Conservation (phyloP, 352 stramenopile species). For the Globisporangium megalacanthum region DNA sequence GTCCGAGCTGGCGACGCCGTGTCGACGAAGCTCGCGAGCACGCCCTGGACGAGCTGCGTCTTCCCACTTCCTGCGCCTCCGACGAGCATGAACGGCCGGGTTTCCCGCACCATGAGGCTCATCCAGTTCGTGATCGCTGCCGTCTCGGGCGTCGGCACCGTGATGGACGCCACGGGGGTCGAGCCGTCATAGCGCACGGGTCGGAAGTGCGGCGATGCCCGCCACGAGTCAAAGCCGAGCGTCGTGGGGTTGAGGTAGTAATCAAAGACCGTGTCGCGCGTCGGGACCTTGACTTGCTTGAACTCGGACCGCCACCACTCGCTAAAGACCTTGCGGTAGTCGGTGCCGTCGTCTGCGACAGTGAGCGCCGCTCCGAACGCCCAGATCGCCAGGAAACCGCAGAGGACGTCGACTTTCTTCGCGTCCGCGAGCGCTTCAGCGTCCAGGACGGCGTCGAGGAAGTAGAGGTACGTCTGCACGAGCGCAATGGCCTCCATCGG, state of each 20-base stretch:
- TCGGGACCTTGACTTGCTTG: slow-evolving; percentile 93
- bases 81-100: slow-evolving; percentile 92
- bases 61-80: slow-evolving; percentile 92
- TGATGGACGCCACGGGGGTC: slow-evolving; percentile 79
- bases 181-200: slow-evolving; percentile 70
- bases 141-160: slow-evolving; percentile 92
- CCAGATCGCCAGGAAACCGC: slow-evolving; percentile 93
- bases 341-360: slow-evolving; percentile 88
- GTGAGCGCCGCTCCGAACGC: slow-evolving; percentile 87
- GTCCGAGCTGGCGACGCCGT: slow-evolving; percentile 18
- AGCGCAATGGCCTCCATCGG: slow-evolving; percentile 88
- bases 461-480: slow-evolving; percentile 91
- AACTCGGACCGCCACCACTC: slow-evolving; percentile 93
- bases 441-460: slow-evolving; percentile 85
- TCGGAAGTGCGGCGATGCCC: slow-evolving; percentile 90
- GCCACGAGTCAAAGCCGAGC: slow-evolving; percentile 91
- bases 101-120: slow-evolving; percentile 88
- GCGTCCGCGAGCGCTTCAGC: slow-evolving; percentile 48
- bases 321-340: slow-evolving; percentile 92
- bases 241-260: slow-evolving; percentile 93
- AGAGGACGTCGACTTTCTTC: slow-evolving; percentile 77
- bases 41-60: slow-evolving; percentile 89
- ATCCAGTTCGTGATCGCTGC: slow-evolving; percentile 93
- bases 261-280: slow-evolving; percentile 93
- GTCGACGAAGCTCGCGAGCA: slow-evolving; percentile 43